These are phyloP conservation scores for Mortierella polycephala DNA, from an alignment of 371 early-diverging fungal species.

Conservation along the genomic window DNA sequence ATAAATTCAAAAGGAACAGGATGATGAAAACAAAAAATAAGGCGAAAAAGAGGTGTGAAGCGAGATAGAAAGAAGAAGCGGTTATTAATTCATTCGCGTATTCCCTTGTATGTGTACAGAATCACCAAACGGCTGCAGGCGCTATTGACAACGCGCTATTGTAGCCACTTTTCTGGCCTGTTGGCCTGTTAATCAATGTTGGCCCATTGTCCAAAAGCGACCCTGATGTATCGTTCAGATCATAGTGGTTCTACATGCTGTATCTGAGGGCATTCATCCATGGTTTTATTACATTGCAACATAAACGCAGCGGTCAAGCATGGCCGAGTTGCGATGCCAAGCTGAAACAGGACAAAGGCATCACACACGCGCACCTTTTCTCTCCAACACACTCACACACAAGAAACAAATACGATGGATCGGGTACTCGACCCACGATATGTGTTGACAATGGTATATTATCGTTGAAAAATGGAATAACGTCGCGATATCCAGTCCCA, in stretches of 20 bases:
- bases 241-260: not conserved
- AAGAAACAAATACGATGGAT: no score
- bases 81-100: constrained; percentile 14
- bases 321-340: no score
- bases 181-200: not conserved
- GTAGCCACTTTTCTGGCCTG: not conserved
- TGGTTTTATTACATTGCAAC: constrained; percentile 3
- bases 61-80: constrained; percentile 1
- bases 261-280: not conserved
- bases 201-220: no score
- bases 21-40: not conserved
- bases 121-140: no score
- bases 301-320: not conserved
- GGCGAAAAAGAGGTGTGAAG: not conserved
- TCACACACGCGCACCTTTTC: no score
- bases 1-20: not conserved
- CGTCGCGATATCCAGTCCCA: no score
- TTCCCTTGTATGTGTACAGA: not conserved
- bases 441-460: no score
- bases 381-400: no score
- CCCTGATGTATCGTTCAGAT: not conserved
- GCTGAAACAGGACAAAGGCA: not conserved
- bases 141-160: not conserved
- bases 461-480: no score
- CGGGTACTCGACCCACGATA: no score